Evolutionary conservation across 176 grass and related monocot species (phyloP).

Genomic region (Aegilops bicornis): DNA sequence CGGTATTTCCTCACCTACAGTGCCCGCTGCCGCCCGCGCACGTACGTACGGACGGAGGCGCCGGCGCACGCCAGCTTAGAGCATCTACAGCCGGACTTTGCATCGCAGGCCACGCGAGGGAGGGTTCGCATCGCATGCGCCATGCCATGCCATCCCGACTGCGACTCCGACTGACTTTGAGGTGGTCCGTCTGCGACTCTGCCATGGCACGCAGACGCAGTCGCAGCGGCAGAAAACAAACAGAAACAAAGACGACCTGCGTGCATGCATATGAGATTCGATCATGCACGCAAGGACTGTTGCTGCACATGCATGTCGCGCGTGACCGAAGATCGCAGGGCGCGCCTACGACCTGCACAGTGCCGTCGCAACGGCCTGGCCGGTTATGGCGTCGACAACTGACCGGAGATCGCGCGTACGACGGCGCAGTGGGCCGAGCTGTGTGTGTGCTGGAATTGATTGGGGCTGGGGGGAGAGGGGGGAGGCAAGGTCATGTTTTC

Average conservation of each 20-base stretch:
- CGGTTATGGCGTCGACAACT: conserved; percentile 25
- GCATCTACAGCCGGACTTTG: too few species aligned
- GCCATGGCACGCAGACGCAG: neutral
- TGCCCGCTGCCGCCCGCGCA: neutral
- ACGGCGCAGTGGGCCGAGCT: neutral
- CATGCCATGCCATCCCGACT: neutral
- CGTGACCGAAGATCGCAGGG: conserved; percentile 2
- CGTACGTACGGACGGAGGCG: neutral
- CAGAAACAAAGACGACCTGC: conserved; percentile 3
- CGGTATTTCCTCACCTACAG: conserved; percentile 31
- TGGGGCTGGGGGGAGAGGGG: neutral
- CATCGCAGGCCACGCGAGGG: conserved; percentile 25
- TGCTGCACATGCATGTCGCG: conserved; percentile 23
- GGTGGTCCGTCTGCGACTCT: neutral
- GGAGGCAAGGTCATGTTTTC: conserved; percentile 6
- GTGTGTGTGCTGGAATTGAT: neutral
- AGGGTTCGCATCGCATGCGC: neutral
- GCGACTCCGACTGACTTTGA: conserved; percentile 28
- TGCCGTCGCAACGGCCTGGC: conserved; percentile 39
- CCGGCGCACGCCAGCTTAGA: too few species aligned
- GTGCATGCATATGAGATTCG: conserved; percentile 19
- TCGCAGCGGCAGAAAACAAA: neutral
- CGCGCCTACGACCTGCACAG: conserved; percentile 12
- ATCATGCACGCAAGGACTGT: conserved; percentile 33
- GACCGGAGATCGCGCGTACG: conserved; percentile 20